Evolutionary conservation across 2,329 filamentous ascomycete species (phyloP).

Genomic region (Teratosphaeriaceae sp.): DNA sequence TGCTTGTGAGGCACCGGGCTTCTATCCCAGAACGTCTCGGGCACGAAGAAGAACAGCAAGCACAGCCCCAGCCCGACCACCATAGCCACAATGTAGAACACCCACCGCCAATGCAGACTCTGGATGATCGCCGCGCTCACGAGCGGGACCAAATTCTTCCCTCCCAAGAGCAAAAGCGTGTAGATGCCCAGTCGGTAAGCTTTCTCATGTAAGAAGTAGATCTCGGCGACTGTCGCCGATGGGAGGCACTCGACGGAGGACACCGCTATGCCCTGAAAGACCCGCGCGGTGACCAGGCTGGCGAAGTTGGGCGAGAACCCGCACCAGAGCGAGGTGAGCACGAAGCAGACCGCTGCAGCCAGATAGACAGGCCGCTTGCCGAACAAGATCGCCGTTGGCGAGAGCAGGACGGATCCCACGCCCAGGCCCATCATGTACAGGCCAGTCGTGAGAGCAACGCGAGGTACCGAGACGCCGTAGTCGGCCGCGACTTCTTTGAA

Average conservation of each 20-base stretch:
- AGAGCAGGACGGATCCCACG: slow-evolving; percentile 74
- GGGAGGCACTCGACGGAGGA: slow-evolving; percentile 89
- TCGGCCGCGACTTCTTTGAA: slow-evolving; percentile 71
- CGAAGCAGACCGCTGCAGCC: slow-evolving; percentile 67
- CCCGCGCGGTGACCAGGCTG: slow-evolving; percentile 71
- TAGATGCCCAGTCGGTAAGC: slow-evolving; percentile 93
- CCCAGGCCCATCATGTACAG: slow-evolving; percentile 93
- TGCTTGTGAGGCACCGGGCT: slow-evolving; percentile 52
- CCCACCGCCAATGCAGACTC: slow-evolving; percentile 63
- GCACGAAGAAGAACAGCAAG: slow-evolving; percentile 82
- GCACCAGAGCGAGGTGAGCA: slow-evolving; percentile 74
- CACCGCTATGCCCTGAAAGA: slow-evolving; percentile 82
- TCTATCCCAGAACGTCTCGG: slow-evolving; percentile 93
- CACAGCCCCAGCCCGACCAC: slow-evolving; percentile 64
- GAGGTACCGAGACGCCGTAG: slow-evolving; percentile 60
- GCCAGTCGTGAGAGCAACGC: slow-evolving; percentile 80
- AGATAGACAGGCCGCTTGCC: slow-evolving; percentile 92
- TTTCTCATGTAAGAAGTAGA: slow-evolving; percentile 91
- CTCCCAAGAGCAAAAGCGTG: slow-evolving; percentile 73
- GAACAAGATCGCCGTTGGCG: slow-evolving; percentile 82
- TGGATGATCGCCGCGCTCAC: slow-evolving; percentile 82
- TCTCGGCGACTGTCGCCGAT: slow-evolving; percentile 90
- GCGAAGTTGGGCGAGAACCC: slow-evolving; percentile 73
- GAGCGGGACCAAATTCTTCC: slow-evolving; percentile 80
- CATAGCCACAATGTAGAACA: slow-evolving; percentile 66